These are phyloP conservation scores for Helichrysum umbraculigerum DNA, from an alignment of 129 eudicot genomes.

Conservation along the genomic window DNA sequence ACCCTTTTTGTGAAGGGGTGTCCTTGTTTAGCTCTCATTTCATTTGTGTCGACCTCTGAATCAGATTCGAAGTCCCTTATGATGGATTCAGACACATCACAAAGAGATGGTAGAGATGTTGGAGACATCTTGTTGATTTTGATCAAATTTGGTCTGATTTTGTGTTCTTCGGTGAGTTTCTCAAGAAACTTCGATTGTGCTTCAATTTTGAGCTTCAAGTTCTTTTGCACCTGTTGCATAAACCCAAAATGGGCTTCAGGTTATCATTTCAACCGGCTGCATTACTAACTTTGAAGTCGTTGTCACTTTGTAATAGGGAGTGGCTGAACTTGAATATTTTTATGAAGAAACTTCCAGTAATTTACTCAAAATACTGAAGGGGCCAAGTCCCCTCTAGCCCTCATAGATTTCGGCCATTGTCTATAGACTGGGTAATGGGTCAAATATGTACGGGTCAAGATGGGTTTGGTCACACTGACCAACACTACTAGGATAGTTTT, in stretches of 20 bases:
- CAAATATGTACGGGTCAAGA: background rate
- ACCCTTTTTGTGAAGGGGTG: slow-evolving; percentile 41
- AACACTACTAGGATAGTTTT: no score
- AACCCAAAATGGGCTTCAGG: background rate
- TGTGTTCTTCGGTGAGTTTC: slow-evolving; percentile 64
- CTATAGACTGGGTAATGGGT: background rate
- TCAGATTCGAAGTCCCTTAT: slow-evolving; percentile 52
- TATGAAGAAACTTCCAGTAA: no score
- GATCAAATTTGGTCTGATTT: slow-evolving; percentile 40
- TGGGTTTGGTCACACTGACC: background rate
- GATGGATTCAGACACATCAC: slow-evolving; percentile 60
- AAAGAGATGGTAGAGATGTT: slow-evolving; percentile 62
- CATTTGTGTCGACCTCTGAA: slow-evolving; percentile 45
- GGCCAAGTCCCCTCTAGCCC: no score
- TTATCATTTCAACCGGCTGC: background rate
- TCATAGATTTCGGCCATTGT: no score
- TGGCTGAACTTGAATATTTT: no score
- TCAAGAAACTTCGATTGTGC: slow-evolving; percentile 75
- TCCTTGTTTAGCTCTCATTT: slow-evolving; percentile 35
- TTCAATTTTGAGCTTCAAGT: slow-evolving; percentile 69
- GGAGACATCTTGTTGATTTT: slow-evolving; percentile 52
- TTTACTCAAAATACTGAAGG: no score
- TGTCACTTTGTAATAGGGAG: background rate
- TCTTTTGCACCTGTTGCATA: slow-evolving; percentile 58
- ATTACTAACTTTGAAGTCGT: background rate